Evolutionary conservation across 2,329 filamentous ascomycete species (phyloP), one percentile per base, ranked within the genome.

Genomic region (Xylaria sp.): DNA sequence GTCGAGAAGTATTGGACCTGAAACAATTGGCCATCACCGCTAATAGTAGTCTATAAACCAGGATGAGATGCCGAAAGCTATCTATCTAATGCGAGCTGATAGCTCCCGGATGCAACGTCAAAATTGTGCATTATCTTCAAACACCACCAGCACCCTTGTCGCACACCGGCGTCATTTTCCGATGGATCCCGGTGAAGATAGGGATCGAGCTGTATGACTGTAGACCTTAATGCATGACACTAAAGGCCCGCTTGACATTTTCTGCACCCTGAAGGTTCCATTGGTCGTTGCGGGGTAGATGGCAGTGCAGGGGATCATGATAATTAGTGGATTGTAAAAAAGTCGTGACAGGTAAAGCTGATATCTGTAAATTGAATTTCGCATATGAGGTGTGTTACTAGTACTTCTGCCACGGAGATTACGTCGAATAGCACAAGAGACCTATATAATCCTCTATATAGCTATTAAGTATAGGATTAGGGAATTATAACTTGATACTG

Each of bases 51-150:
- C 44, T 60, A n/a, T 26, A 60, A 48, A 60, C 38, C 44, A 31
- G 28, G 58, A 49, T 49, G 26, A 31, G 13, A 38, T 40, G 9
- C 42, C n/a, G 44, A n/a, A 28, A 49, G 28, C 28, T 28, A 49
- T 28, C 31, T n/a, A 60, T 60, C 58, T 42, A 15, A 36, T 38
- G 58, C 20, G 13, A 49, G 42, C 26, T 11, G 13, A 5, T 38
- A 17, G n/a, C 49, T n/a, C 36, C 28, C 44, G 42, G 28, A 15
- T 31, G 58, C 58, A n/a, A 60, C 26, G 17, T 60, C 26, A 44
- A 60, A 60, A n/a, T n/a, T 60, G n/a, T 60, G 42, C 58, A 60
- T 60, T 31, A 60, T 48, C 58, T 49, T 60, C 58, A 10, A 33
- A 33, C 33, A 10, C 33, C 33, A 33, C 58, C 33, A 38, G 33